Conservation (phyloP, 2,329 filamentous ascomycete species). For the Lachnellula cervina region DNA sequence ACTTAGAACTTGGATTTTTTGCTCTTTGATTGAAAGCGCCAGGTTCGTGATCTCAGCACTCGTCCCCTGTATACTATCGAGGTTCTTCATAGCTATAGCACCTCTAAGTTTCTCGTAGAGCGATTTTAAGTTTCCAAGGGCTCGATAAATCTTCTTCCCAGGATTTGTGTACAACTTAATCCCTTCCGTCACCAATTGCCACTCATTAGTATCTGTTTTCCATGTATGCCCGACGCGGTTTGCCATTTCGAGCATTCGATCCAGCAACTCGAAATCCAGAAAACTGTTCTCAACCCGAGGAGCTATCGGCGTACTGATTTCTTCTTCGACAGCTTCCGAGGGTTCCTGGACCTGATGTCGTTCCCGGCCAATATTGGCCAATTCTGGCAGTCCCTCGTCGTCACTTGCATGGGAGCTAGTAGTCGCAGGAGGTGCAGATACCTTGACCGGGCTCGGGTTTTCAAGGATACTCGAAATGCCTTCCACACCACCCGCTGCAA, state of each 20-base stretch:
- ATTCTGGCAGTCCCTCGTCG: background rate
- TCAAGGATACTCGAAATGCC: conserved; percentile 4
- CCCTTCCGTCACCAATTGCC: background rate
- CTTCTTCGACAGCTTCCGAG: background rate
- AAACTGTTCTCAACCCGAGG: background rate
- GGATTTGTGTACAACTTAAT: background rate
- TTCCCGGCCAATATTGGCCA: background rate
- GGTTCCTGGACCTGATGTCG: background rate
- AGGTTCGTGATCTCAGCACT: background rate
- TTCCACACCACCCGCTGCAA: background rate
- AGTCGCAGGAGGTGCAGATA: background rate
- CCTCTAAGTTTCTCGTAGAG: background rate
- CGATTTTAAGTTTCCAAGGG: background rate
- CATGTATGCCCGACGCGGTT: conserved; percentile 2
- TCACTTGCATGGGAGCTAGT: background rate
- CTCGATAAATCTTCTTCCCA: background rate
- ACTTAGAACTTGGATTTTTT: background rate
- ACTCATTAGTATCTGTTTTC: background rate
- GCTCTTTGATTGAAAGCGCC: background rate
- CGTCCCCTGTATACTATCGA: background rate
- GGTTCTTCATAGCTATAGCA: background rate
- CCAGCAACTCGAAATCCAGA: background rate
- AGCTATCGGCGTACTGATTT: background rate
- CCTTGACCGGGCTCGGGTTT: conserved; percentile 13
- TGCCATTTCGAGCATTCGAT: conserved; percentile 5